Evolutionary conservation across 306 rosid species (phyloP).

Genomic region (Inga leiocalycina): DNA sequence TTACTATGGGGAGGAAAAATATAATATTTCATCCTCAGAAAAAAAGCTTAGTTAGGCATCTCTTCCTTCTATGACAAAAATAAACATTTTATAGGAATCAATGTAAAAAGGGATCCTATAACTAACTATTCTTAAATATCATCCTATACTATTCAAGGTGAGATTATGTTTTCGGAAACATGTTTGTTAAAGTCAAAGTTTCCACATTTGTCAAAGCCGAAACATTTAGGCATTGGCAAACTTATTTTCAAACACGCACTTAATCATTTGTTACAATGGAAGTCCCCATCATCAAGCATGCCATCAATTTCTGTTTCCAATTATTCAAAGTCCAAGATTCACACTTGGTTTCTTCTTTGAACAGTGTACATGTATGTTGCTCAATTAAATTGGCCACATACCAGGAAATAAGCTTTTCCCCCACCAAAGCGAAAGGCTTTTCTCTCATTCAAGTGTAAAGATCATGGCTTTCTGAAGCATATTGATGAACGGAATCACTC

Average conservation of each 20-base stretch:
- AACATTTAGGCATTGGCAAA: background rate
- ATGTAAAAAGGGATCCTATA: background rate
- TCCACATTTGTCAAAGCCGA: background rate
- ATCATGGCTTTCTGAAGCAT: constrained; percentile 30
- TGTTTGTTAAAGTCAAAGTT: background rate
- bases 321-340: constrained; percentile 19
- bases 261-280: background rate
- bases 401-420: constrained; percentile 31
- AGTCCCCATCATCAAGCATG: background rate
- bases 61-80: background rate
- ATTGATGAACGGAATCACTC: constrained; percentile 38
- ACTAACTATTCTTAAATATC: background rate
- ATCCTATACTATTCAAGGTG: background rate
- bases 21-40: background rate
- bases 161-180: background rate
- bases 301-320: background rate
- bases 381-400: constrained; percentile 14
- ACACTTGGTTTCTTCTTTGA: background rate
- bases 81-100: background rate
- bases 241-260: background rate
- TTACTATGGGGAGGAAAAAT: background rate
- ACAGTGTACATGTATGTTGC: background rate
- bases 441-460: constrained; percentile 29
- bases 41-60: background rate
- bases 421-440: constrained; percentile 26